These are phyloP conservation scores for Vigna unguiculata DNA, from an alignment of 306 rosid genomes.

Conservation along the genomic window DNA sequence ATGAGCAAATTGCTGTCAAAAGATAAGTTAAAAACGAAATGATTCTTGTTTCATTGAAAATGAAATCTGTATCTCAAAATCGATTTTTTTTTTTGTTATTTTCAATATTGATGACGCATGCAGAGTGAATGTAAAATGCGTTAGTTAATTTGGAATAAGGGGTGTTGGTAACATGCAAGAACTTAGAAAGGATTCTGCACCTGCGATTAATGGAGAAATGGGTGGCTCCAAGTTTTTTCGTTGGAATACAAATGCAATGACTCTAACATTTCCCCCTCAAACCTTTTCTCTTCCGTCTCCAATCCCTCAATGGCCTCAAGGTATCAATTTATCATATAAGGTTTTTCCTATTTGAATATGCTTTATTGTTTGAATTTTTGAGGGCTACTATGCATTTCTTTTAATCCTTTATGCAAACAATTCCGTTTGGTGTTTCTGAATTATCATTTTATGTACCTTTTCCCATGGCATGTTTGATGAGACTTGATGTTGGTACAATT, in stretches of 20 bases:
- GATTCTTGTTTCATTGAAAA: not conserved
- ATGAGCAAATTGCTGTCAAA: too few relatives aligned
- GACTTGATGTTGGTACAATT: not conserved
- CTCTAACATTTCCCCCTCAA: conserved; percentile 46
- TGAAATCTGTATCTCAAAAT: not conserved
- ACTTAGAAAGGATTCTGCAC: not conserved
- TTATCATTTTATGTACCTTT: not conserved
- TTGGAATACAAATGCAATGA: conserved; percentile 48
- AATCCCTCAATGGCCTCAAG: conserved; percentile 79
- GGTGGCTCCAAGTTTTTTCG: conserved; percentile 52
- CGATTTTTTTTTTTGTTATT: not conserved
- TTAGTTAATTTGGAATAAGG: not conserved
- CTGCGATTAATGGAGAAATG: conserved; percentile 42
- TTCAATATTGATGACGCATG: not conserved
- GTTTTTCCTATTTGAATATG: conserved; percentile 2
- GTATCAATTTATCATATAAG: conserved; percentile 36
- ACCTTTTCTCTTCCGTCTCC: conserved; percentile 70
- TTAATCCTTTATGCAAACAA: not conserved
- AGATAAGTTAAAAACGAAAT: not conserved
- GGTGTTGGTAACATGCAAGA: not conserved
- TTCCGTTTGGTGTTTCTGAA: not conserved
- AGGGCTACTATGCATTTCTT: not conserved
- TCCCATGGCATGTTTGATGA: not conserved
- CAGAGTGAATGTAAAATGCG: not conserved
- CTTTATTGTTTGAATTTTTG: not conserved